Percentiles rank a stretch among this genome's conserved stretches.
Conservation (phyloP, 2,329 filamentous ascomycete genomes). For the Gliomastix tumulicola region DNA sequence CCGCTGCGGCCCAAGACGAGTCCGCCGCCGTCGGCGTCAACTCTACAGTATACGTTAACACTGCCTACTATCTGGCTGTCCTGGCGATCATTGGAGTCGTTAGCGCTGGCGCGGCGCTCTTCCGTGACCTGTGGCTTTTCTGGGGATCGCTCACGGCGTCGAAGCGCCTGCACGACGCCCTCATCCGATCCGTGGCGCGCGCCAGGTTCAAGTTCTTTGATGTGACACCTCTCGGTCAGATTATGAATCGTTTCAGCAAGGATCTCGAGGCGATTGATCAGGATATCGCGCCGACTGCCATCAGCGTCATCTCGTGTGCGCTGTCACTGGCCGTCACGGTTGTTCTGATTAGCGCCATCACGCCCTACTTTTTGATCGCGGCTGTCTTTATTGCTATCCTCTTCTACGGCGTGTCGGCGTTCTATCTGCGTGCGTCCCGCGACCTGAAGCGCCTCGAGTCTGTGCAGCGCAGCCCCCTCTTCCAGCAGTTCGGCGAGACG, state of each 20-base stretch:
- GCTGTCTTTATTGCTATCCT: conserved; percentile 76
- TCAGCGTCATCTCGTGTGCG: conserved; percentile 61
- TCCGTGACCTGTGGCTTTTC: conserved; percentile 84
- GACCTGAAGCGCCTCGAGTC: conserved; percentile 94
- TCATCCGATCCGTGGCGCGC: conserved; percentile 74
- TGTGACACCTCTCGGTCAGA: conserved; percentile 85
- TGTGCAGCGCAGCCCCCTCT: conserved; percentile 86
- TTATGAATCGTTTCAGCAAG: conserved; percentile 99
- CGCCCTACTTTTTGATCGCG: conserved; percentile 83
- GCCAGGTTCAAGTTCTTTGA: conserved; percentile 98
- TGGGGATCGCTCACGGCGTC: conserved; percentile 87
- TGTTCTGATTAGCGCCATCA: conserved; percentile 78
- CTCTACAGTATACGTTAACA: conserved; percentile 35
- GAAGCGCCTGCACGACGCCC: conserved; percentile 68
- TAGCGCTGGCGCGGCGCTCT: conserved; percentile 75
- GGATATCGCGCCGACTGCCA: conserved; percentile 87
- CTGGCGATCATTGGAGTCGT: conserved; percentile 74
- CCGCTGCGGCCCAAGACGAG: not conserved
- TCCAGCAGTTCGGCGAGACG: conserved; percentile 97
- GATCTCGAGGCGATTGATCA: conserved; percentile 93
- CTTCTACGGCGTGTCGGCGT: conserved; percentile 75
- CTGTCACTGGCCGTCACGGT: conserved; percentile 75
- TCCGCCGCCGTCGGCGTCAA: conserved; percentile 41
- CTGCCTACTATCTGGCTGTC: conserved; percentile 74
- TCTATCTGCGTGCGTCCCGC: conserved; percentile 89